Conservation (phyloP, 805 yeast genomes). For the Hanseniaspora hatyaiensis region DNA sequence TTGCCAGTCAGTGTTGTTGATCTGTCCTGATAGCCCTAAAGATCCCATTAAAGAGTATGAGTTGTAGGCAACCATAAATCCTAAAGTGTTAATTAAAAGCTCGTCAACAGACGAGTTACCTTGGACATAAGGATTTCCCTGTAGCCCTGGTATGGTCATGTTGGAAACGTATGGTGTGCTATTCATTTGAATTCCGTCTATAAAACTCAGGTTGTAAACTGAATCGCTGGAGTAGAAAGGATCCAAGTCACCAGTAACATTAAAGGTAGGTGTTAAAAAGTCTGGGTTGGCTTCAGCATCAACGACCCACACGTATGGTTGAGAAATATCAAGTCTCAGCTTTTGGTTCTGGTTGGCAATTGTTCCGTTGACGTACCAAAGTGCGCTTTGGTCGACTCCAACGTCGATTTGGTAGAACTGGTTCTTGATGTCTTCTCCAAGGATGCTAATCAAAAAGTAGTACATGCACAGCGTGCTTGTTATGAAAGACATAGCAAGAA, state of each 20-base stretch:
- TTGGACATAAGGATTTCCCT: neutral
- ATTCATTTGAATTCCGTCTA: constrained; percentile 23
- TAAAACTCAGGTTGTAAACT: constrained; percentile 20
- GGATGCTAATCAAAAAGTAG: too few species aligned
- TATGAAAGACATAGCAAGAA: too few species aligned
- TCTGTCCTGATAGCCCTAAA: constrained; percentile 35
- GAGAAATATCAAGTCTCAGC: constrained; percentile 31
- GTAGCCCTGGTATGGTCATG: constrained; percentile 17
- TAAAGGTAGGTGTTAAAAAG: neutral
- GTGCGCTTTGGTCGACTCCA: constrained; percentile 21
- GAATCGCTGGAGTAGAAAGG: neutral
- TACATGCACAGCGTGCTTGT: too few species aligned
- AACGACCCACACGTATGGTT: constrained; percentile 32
- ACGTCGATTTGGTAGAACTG: constrained; percentile 16
- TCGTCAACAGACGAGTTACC: constrained; percentile 4
- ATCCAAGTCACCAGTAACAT: neutral
- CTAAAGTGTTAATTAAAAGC: constrained; percentile 16
- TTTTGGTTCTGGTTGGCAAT: constrained; percentile 25
- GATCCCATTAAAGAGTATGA: constrained; percentile 34
- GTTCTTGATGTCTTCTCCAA: neutral
- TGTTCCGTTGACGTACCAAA: constrained; percentile 28
- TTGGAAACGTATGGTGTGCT: constrained; percentile 23
- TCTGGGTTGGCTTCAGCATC: constrained; percentile 18
- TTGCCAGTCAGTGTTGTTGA: constrained; percentile 18
- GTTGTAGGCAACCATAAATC: constrained; percentile 33